These are phyloP conservation scores for Hyphopichia fennica DNA, from an alignment of 1,139 yeast species.

Conservation along the genomic window DNA sequence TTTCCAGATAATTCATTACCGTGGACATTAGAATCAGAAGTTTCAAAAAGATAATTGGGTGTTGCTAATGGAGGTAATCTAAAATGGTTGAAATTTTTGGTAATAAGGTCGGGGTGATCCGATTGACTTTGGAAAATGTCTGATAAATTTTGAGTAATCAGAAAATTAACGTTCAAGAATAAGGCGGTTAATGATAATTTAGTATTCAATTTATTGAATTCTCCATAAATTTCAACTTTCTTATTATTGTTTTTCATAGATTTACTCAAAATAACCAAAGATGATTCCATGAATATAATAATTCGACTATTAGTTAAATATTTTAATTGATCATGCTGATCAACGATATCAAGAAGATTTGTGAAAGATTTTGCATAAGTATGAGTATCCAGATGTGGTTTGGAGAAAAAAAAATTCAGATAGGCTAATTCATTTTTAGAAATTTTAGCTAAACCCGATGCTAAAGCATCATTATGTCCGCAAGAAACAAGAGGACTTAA, in stretches of 20 bases:
- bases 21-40: neutral
- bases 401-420: neutral
- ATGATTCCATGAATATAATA: neutral
- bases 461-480: neutral
- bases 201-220: slow-evolving; percentile 22
- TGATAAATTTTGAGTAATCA: slow-evolving; percentile 16
- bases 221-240: slow-evolving; percentile 14
- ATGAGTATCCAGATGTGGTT: neutral
- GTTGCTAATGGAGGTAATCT: slow-evolving; percentile 32
- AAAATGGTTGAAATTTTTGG: slow-evolving; percentile 14
- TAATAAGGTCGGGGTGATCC: neutral
- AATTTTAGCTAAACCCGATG: neutral
- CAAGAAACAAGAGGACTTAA: neutral
- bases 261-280: neutral
- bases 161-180: slow-evolving; percentile 7
- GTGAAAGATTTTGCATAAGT: neutral
- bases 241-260: neutral
- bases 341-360: neutral
- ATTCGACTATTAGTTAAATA: neutral
- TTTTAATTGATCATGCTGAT: neutral
- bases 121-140: slow-evolving; percentile 4
- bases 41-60: neutral
- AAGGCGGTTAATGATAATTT: slow-evolving; percentile 23
- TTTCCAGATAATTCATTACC: too few species aligned
- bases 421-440: neutral